These are phyloP conservation scores for Tulasnella sp. DNA, from an alignment of 768 basidiomycete species.

Conservation along the genomic window DNA sequence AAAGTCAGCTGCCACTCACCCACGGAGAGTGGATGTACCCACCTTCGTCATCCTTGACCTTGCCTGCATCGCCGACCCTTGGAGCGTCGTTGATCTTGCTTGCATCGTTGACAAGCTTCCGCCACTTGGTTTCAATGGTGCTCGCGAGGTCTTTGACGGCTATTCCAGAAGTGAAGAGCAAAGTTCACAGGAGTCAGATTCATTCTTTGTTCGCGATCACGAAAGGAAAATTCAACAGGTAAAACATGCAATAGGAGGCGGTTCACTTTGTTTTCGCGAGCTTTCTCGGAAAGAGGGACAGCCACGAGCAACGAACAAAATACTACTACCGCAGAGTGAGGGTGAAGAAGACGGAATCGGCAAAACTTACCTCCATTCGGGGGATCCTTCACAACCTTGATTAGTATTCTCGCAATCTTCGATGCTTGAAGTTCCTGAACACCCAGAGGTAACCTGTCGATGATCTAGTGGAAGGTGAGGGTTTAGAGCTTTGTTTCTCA, in stretches of 20 bases:
- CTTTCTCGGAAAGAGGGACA: neutral
- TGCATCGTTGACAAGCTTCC: constrained; percentile 36
- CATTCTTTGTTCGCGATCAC: constrained; percentile 1
- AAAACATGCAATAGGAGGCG: neutral
- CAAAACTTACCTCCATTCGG: constrained; percentile 64
- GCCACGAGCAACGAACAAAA: neutral
- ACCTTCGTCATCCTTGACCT: constrained; percentile 27
- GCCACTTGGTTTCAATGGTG: constrained; percentile 79
- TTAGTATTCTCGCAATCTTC: constrained; percentile 69
- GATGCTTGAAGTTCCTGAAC: constrained; percentile 55
- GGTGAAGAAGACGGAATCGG: neutral
- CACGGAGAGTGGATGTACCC: neutral
- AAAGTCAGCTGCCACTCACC: neutral
- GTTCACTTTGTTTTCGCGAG: neutral
- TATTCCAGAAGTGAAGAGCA: constrained; percentile 37
- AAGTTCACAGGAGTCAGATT: constrained; percentile 36
- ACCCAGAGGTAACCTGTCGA: constrained; percentile 71
- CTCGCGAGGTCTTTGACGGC: constrained; percentile 91
- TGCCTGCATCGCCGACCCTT: constrained; percentile 69
- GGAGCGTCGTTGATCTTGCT: constrained; percentile 26
- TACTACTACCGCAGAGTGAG: neutral
- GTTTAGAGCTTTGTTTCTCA: neutral
- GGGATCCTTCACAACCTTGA: constrained; percentile 64
- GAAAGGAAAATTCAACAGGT: neutral
- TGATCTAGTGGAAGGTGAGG: constrained; percentile 41